Conservation (phyloP, 2,329 filamentous ascomycete species). For the Aspergillus ochraceoroseus region DNA sequence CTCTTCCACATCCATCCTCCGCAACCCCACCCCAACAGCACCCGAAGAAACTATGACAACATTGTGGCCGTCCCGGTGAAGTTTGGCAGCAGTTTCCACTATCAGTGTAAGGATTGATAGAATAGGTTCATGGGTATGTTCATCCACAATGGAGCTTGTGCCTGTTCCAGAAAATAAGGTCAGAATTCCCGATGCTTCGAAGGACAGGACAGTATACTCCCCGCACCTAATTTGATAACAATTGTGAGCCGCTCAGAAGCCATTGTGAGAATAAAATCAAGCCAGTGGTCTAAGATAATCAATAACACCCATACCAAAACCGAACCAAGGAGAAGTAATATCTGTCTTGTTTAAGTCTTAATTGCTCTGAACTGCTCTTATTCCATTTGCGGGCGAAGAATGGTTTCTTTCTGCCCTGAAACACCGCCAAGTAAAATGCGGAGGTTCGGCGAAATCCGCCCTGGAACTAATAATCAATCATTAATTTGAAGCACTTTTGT, state of each 20-base stretch:
- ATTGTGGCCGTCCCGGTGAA: conserved; percentile 84
- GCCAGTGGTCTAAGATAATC: conserved; percentile 1
- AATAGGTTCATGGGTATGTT: conserved; percentile 87
- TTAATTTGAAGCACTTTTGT: background rate
- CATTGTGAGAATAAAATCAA: conserved; percentile 20
- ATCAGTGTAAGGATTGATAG: conserved; percentile 87
- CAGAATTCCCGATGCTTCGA: conserved; percentile 10
- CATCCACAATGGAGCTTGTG: conserved; percentile 97
- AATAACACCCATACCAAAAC: conserved; percentile 2
- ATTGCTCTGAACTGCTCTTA: background rate
- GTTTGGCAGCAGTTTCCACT: conserved; percentile 83
- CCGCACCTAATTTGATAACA: conserved; percentile 41
- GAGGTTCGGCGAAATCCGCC: conserved; percentile 22
- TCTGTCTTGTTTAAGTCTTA: background rate
- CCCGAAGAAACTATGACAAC: conserved; percentile 97
- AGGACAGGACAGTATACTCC: conserved; percentile 15
- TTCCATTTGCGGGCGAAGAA: conserved; percentile 6
- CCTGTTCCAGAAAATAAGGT: conserved; percentile 52
- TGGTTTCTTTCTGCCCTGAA: conserved; percentile 28
- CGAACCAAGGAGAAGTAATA: background rate
- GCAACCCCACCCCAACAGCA: conserved; percentile 88
- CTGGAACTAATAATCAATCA: conserved; percentile 9
- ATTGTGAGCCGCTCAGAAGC: conserved; percentile 31
- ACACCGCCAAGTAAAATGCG: conserved; percentile 27
- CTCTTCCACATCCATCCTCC: conserved; percentile 81